Base-by-base conservation (phyloP, 768 basidiomycete species). In the Leccinum barrowsii region DNA sequence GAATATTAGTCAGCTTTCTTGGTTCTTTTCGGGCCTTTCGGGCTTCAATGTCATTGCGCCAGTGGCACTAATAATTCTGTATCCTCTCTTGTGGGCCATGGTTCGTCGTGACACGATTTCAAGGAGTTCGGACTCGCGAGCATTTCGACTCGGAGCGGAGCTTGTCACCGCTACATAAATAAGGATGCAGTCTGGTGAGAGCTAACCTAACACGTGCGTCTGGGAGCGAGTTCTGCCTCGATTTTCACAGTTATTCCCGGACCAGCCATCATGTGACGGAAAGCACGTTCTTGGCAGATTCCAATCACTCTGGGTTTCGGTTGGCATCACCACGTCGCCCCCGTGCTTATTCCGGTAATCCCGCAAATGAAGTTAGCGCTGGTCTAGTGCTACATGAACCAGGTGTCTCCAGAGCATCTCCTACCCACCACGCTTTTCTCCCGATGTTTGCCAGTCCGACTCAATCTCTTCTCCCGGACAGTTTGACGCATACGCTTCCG, bases 371-470 rank as follows among this genome's bases (percentile, higher is more conserved):
- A 35, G 13, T 35, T 35, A 37, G 17, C 37, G 17, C 15, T 37
- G 30, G 30, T 30, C 19, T 6, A 40, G 50, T 51, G 19, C 30
- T 51, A 50, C 49, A 50, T 50, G 26, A 50, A 50, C 49, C n/a
- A 1, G 49, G 19, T 51, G 24, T 19, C 15, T 32, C 50, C 5
- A 19, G 50, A 50, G 50, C 22, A 3, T 19, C 7, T 26, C 17
- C 49, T 32, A 13, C 6, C 50, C 15, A 22, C 32, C 37, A 24
- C 19, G 21, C 21, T 24, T 19, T 32, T 24, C 37, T 40, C 54
- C 22, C 46, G 17, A 56, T 58, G 51, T 51, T 55, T 46, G 30
- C 60, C 32, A 52, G 51, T n/a, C 49, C 54, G n/a, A 55, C 34
- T 34, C 60, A 55, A 34, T 52, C 52, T 24, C 19, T 49, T 55